These are phyloP conservation scores for Perkinsus olseni DNA, from an alignment of 169 alveolate species.

Conservation along the genomic window DNA sequence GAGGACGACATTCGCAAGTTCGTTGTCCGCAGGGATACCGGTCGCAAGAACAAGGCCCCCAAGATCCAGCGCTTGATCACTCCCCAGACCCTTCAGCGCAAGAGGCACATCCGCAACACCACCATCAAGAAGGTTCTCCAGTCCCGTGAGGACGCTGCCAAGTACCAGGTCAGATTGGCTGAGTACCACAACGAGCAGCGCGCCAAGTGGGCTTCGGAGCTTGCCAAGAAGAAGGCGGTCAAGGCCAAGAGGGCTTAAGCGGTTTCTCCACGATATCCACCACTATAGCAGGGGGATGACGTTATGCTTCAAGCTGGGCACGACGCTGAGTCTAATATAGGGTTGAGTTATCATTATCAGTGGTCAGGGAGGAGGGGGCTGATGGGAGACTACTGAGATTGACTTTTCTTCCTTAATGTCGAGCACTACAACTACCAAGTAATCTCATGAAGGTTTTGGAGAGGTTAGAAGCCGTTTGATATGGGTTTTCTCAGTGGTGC, in stretches of 20 bases:
- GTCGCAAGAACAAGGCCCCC: constrained; percentile 91
- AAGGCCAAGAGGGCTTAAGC: constrained; percentile 6
- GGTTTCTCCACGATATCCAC: background rate
- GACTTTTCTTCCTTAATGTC: background rate
- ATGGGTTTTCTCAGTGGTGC: background rate
- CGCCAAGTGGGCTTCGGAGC: constrained; percentile 8
- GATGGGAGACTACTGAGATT: background rate
- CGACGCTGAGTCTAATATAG: background rate
- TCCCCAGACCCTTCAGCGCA: constrained; percentile 94
- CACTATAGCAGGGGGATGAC: background rate
- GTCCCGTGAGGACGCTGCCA: constrained; percentile 21
- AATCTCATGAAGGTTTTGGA: too few relatives aligned
- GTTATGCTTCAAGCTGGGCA: constrained; percentile 1
- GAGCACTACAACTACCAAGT: too few relatives aligned
- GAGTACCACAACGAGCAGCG: constrained; percentile 29
- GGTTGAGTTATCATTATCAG: background rate
- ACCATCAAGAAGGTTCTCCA: constrained; percentile 19
- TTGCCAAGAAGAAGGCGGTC: constrained; percentile 25
- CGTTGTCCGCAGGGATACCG: constrained; percentile 80
- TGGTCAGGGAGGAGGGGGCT: background rate
- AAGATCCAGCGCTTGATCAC: constrained; percentile 98
- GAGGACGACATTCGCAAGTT: constrained; percentile 90
- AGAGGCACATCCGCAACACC: constrained; percentile 33
- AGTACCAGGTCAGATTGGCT: constrained; percentile 16
- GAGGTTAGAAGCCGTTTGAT: too few relatives aligned